Evolutionary conservation across 176 grass and related monocot species (phyloP), one percentile per base, ranked within the genome.

Genomic region (Triticum monococcum): DNA sequence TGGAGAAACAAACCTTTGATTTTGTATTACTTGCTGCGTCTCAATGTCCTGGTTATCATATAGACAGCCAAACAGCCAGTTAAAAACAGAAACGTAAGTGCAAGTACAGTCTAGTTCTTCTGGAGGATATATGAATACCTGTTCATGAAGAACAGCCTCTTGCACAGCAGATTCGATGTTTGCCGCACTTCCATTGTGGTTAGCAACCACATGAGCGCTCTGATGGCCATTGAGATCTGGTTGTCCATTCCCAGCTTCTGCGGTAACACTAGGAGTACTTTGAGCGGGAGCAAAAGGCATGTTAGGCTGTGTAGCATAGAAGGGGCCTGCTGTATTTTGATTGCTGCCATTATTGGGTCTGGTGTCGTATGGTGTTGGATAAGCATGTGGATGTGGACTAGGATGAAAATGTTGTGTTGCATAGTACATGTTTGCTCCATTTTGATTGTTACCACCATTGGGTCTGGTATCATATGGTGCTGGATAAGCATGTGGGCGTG

Each of bases 1-100:
- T 66, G 75, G 79, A 25, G 61, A 31, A 79, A 83, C 87, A 57
- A 81, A 98, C 94, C 97, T 96, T 91, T 91, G 94, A 64, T 87
- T 94, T 48, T 99, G 92, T 80, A 99, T 96, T 31, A 96, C 80
- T 93, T 94, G 90, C 68, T 94, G 94, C 7, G 90, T 94, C 80
- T 90, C 86, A 82, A 99, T 91, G 81, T 99, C 97, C 97, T 99
- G 77, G 82, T 90, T 75, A 88, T 72, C 57, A 91, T 24, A 80
- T 87, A 72, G 72, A 81, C 30, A 5, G 92, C 14, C 26, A 57
- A 86, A 81, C 30, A 5, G 92, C 14, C 26, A 57, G 86, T 78
- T 90, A 84, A 73, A 83, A 69, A 87, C 16, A 36, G n/a, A 65
- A 90, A 35, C 9, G 62, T 46, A 88, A 82, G 22, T 72, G 75